These are phyloP conservation scores for Vanrija sp. DNA, from an alignment of 1,284 basidiomycete genomes.

Conservation along the genomic window DNA sequence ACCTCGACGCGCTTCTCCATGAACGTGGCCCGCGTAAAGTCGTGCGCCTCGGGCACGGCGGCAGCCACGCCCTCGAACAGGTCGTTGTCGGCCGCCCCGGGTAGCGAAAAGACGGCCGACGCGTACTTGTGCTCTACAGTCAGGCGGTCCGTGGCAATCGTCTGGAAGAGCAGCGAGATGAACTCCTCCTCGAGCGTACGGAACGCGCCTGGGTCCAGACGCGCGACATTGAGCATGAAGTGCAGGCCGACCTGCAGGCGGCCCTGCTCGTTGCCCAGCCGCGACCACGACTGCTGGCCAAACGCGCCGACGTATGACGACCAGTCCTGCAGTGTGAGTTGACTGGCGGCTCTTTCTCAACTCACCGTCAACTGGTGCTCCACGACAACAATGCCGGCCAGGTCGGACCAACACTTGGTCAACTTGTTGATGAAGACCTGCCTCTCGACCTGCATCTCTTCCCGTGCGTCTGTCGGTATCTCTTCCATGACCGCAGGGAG, in stretches of 20 bases:
- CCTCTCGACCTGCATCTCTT: slow-evolving; percentile 37
- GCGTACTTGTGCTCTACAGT: slow-evolving; percentile 62
- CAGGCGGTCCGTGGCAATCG: slow-evolving; percentile 54
- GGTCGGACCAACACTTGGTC: slow-evolving; percentile 74
- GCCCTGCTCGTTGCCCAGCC: slow-evolving; percentile 55
- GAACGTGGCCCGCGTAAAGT: slow-evolving; percentile 19
- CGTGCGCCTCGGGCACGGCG: background rate
- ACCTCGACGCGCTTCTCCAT: slow-evolving; percentile 22
- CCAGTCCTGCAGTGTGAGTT: slow-evolving; percentile 58
- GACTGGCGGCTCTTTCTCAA: background rate
- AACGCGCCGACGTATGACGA: slow-evolving; percentile 56
- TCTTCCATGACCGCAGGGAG: slow-evolving; percentile 42
- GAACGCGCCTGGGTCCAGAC: slow-evolving; percentile 63
- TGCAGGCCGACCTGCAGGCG: slow-evolving; percentile 63
- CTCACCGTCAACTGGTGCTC: slow-evolving; percentile 58
- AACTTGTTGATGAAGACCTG: slow-evolving; percentile 54
- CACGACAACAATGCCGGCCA: slow-evolving; percentile 61
- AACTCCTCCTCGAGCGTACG: slow-evolving; percentile 53
- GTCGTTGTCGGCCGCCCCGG: slow-evolving; percentile 26
- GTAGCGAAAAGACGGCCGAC: slow-evolving; percentile 41
- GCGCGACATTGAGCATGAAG: slow-evolving; percentile 64
- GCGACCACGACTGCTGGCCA: slow-evolving; percentile 60
- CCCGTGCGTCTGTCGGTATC: background rate
- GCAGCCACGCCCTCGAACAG: slow-evolving; percentile 25
- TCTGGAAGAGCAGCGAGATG: slow-evolving; percentile 58